phyloP scores from a whole-genome alignment of 2,329 filamentous ascomycete species.

The Sporothrix pseudoabietina region DNA sequence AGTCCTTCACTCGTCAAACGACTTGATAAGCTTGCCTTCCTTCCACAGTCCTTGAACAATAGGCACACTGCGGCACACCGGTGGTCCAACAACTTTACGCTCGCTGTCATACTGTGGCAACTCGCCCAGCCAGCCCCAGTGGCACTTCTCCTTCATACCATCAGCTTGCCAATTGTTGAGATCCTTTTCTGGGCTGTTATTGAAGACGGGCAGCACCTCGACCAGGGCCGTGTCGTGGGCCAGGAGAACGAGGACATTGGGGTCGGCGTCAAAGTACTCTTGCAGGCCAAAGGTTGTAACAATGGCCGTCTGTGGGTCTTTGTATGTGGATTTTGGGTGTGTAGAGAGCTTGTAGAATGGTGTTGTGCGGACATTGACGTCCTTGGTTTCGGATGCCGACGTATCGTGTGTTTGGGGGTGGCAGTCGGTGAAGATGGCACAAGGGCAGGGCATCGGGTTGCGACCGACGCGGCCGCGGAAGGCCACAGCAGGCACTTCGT shows the following conservation, averaged over 20 bases:
- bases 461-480: neutral
- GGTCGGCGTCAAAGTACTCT: neutral
- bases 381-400: neutral
- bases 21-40: neutral
- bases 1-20: neutral
- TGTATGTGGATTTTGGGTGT: constrained; percentile 1
- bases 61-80: neutral
- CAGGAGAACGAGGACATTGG: neutral
- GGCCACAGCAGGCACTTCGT: neutral
- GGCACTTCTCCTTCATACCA: constrained; percentile 1
- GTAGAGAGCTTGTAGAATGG: neutral
- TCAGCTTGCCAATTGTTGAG: neutral
- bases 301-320: constrained; percentile 10
- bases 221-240: neutral
- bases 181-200: neutral
- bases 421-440: neutral
- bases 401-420: neutral
- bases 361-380: neutral
- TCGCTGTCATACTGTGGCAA: neutral
- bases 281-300: neutral
- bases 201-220: neutral
- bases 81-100: neutral
- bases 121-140: constrained; percentile 4
- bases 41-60: neutral
- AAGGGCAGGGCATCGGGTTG: neutral